Evolutionary conservation across 1,284 basidiomycete genomes (phyloP).

Genomic region (Heterobasidion irregulare): DNA sequence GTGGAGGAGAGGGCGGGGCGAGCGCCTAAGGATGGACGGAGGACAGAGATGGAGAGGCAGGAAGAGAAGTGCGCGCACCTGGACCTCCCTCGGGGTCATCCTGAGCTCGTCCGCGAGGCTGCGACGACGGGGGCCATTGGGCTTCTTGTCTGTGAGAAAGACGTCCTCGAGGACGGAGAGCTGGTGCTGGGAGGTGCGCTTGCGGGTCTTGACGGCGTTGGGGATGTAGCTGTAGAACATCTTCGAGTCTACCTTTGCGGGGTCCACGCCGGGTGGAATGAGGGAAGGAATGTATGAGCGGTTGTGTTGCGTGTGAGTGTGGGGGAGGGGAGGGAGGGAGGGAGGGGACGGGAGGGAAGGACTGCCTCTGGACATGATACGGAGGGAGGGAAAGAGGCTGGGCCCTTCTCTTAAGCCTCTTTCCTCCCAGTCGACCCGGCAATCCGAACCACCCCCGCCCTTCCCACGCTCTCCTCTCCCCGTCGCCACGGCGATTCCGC

Average conservation of each 20-base stretch:
- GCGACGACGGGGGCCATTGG: constrained; percentile 75
- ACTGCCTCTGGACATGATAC: background rate
- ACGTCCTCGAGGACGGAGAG: constrained; percentile 81
- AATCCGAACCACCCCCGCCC: background rate
- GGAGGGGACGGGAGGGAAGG: constrained; percentile 6
- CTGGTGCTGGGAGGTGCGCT: constrained; percentile 77
- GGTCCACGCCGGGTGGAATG: constrained; percentile 49
- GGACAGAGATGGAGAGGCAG: background rate
- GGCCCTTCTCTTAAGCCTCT: background rate
- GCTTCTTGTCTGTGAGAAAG: constrained; percentile 84
- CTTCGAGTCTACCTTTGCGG: constrained; percentile 51
- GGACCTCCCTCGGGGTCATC: constrained; percentile 89
- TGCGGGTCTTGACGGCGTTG: constrained; percentile 86
- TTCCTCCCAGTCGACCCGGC: background rate
- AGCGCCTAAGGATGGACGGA: background rate
- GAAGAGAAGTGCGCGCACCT: constrained; percentile 45
- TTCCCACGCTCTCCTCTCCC: background rate
- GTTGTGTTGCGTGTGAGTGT: constrained; percentile 3
- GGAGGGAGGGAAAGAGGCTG: background rate
- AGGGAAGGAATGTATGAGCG: constrained; percentile 34
- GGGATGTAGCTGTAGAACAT: constrained; percentile 80
- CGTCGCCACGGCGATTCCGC: too few relatives aligned
- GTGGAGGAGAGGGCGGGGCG: background rate
- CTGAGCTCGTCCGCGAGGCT: constrained; percentile 73
- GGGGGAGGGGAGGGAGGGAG: constrained; percentile 11